Evolutionary conservation across 2,329 filamentous ascomycete species (phyloP).

Genomic region (Ophiobolus disseminans): DNA sequence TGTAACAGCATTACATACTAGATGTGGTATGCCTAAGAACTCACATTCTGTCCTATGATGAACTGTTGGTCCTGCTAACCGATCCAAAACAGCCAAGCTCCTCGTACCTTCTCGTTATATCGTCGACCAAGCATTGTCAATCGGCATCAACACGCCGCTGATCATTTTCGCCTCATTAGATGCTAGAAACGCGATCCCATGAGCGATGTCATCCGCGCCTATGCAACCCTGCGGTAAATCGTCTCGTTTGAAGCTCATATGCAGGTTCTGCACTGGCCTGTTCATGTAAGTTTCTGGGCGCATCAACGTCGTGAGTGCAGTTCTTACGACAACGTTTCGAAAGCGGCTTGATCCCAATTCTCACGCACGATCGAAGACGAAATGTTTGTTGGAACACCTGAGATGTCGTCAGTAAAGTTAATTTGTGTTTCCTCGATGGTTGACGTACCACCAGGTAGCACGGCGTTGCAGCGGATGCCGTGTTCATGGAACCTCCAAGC

Average conservation of each 20-base stretch:
- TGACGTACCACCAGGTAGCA: slow-evolving; percentile 51
- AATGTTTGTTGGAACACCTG: slow-evolving; percentile 26
- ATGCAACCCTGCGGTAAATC: slow-evolving; percentile 7
- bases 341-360: slow-evolving; percentile 13
- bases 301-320: background rate
- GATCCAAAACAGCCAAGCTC: background rate
- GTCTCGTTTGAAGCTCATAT: background rate
- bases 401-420: background rate
- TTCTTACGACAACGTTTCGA: slow-evolving; percentile 16
- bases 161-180: slow-evolving; percentile 28
- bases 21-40: no score
- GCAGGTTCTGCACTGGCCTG: slow-evolving; percentile 9
- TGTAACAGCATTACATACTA: no score
- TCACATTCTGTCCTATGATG: no score
- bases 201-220: slow-evolving; percentile 21
- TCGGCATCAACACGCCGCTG: slow-evolving; percentile 25
- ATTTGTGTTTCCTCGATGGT: background rate
- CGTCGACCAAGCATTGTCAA: slow-evolving; percentile 34
- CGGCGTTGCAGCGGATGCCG: slow-evolving; percentile 56
- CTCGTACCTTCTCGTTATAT: slow-evolving; percentile 1
- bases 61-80: no score
- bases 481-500: slow-evolving; percentile 56
- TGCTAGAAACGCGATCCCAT: slow-evolving; percentile 26
- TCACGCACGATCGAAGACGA: slow-evolving; percentile 16
- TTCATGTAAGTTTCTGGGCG: background rate